Conservation (phyloP, 2,329 filamentous ascomycete species). For the Xylariaceae sp. region DNA sequence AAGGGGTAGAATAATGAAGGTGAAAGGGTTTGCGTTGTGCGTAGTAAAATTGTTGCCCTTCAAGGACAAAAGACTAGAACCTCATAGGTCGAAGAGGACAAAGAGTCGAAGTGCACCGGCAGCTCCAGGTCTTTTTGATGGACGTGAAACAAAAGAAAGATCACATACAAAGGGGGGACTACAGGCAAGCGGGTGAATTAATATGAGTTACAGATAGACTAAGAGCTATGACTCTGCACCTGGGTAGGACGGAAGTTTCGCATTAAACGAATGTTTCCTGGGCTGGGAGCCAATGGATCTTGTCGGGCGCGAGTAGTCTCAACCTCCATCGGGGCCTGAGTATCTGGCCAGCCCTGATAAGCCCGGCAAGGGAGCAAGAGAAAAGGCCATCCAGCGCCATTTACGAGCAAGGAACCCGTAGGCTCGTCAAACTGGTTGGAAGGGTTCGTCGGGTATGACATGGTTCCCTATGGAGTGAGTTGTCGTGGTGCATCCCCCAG, state of each 20-base stretch:
- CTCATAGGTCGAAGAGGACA: constrained; percentile 23
- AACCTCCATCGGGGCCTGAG: constrained; percentile 31
- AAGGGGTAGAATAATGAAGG: constrained; percentile 11
- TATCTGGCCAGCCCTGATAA: too few relatives aligned
- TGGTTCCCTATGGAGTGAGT: constrained; percentile 21
- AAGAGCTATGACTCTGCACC: constrained; percentile 1
- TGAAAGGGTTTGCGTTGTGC: constrained; percentile 9
- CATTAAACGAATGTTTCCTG: constrained; percentile 33
- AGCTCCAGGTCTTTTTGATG: constrained; percentile 24
- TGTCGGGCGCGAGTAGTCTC: constrained; percentile 32
- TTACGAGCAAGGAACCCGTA: constrained; percentile 25
- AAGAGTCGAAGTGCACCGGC: constrained; percentile 28
- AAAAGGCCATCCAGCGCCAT: too few relatives aligned
- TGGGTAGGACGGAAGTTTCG: constrained; percentile 28
- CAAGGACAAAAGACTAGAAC: constrained; percentile 32
- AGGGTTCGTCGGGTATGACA: constrained; percentile 4
- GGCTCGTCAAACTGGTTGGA: constrained; percentile 20
- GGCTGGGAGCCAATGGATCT: constrained; percentile 35
- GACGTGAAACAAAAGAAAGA: constrained; percentile 27
- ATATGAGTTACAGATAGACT: constrained; percentile 21
- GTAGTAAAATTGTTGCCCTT: constrained; percentile 33
- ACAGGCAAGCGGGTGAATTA: constrained; percentile 23
- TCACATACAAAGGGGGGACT: constrained; percentile 11
- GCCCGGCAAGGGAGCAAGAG: too few relatives aligned
- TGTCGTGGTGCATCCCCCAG: constrained; percentile 16